phyloP scores from a whole-genome alignment of 2,329 filamentous ascomycete species.

The Calonectria ilicicola region DNA sequence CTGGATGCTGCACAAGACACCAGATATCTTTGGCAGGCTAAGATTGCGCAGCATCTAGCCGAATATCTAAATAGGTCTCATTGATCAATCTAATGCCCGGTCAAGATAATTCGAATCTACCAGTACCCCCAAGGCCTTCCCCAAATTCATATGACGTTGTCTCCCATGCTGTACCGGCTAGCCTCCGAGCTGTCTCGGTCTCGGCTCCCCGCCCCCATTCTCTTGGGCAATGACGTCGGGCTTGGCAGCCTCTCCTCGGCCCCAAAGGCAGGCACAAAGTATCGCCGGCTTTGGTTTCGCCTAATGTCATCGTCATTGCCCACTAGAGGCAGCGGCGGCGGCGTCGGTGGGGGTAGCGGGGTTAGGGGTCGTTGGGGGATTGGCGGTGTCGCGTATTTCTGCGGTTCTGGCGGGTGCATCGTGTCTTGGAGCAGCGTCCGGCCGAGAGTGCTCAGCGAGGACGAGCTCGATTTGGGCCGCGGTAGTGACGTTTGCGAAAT shows the following conservation, averaged over 20 bases:
- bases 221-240: slow-evolving; percentile 27
- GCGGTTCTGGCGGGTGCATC: slow-evolving; percentile 27
- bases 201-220: slow-evolving; percentile 16
- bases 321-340: slow-evolving; percentile 6
- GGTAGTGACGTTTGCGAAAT: not conserved
- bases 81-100: too few relatives aligned
- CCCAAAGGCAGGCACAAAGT: slow-evolving; percentile 36
- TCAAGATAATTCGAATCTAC: not conserved
- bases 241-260: slow-evolving; percentile 27
- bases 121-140: too few relatives aligned
- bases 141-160: slow-evolving; percentile 33
- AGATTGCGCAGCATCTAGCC: too few relatives aligned
- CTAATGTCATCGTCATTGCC: slow-evolving; percentile 2
- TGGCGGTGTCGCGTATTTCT: slow-evolving; percentile 13
- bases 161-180: slow-evolving; percentile 25
- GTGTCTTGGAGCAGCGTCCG: slow-evolving; percentile 36
- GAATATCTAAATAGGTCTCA: too few relatives aligned
- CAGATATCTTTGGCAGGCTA: too few relatives aligned
- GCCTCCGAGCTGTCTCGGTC: slow-evolving; percentile 26
- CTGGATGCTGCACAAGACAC: too few relatives aligned
- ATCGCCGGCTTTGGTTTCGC: slow-evolving; percentile 22
- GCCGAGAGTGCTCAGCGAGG: slow-evolving; percentile 39
- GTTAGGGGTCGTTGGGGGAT: not conserved
- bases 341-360: not conserved
- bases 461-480: not conserved